Percentiles rank a stretch among this genome's conserved stretches.
Evolutionary conservation across 768 basidiomycete species (phyloP).

Genomic region (Trametes cinnabarina): DNA sequence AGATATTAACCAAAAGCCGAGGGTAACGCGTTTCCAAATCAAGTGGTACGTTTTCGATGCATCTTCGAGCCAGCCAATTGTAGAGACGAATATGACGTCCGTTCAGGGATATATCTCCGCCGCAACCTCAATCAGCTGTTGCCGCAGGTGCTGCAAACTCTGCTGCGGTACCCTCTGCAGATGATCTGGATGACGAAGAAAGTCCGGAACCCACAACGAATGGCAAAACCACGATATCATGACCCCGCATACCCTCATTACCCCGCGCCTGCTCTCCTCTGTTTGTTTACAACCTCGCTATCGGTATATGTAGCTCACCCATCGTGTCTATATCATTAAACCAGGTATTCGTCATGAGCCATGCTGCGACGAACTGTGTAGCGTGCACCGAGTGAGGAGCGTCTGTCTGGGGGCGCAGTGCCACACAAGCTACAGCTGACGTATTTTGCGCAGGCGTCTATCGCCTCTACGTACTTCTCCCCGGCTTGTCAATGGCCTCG

Average conservation of each 20-base stretch:
- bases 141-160: slow-evolving; percentile 65
- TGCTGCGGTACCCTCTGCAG: slow-evolving; percentile 71
- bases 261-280: not conserved
- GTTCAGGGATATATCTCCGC: slow-evolving; percentile 62
- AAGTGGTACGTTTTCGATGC: slow-evolving; percentile 58
- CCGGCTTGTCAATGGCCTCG: not conserved
- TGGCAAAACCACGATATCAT: slow-evolving; percentile 18
- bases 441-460: no score
- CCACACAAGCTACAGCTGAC: no score
- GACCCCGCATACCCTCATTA: not conserved
- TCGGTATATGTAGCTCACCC: slow-evolving; percentile 16
- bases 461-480: not conserved
- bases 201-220: slow-evolving; percentile 20
- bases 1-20: slow-evolving; percentile 86
- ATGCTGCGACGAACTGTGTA: no score
- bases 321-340: not conserved
- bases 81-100: not conserved
- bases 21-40: slow-evolving; percentile 91
- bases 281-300: slow-evolving; percentile 14
- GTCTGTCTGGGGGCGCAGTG: not conserved
- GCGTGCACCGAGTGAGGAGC: no score
- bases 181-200: slow-evolving; percentile 53
- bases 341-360: not conserved
- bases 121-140: slow-evolving; percentile 38
- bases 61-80: slow-evolving; percentile 1